Base-by-base conservation (phyloP, 2,329 filamentous ascomycete species). In the Aspergillus pseudoglaucus region DNA sequence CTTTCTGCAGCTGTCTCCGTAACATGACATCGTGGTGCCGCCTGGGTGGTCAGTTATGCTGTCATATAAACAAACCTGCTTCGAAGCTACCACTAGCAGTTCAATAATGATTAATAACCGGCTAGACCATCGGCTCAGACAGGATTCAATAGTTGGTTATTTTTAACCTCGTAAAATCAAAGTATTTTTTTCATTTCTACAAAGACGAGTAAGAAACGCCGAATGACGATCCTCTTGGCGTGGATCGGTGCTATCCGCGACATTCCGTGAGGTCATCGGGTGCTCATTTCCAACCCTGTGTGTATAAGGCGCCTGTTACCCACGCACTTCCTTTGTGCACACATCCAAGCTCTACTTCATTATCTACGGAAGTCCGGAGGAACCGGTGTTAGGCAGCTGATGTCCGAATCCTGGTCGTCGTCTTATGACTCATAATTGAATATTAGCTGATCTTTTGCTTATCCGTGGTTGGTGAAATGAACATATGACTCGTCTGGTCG, bases 181-280 rank as follows among this genome's bases (percentile, higher is more conserved):
- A 7, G n/a, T n/a, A 17, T n/a, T n/a, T 35, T n/a, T 17, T n/a
- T 35, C 14, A 35, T 35, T n/a, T 35, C 14, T 17, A 17, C 15
- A 35, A 35, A 35, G n/a, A 35, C 17, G 18, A 18, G n/a, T 6
- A 9, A 6, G 33, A 37, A 37, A 37, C 8, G 33, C 52, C 48
- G 48, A 56, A 42, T 25, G 50, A 50, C 47, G 53, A 55, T 55
- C 53, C 49, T 49, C 46, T 53, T 52, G 49, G 49, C 46, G 37
- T 41, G 22, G 14, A 42, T 42, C 23, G 40, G 40, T 15, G 40
- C 43, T 50, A 54, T 54, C 52, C 52, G 52, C 50, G 52, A 30
- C 22, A 45, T 52, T 54, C 52, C 52, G 52, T 50, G 17, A 39
- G 37, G 37, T 39, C 37, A 39, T 39, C 33, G 6, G 33, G n/a